Base-by-base conservation (phyloP, 441 rosid species). In the Francoa sonchifolia region DNA sequence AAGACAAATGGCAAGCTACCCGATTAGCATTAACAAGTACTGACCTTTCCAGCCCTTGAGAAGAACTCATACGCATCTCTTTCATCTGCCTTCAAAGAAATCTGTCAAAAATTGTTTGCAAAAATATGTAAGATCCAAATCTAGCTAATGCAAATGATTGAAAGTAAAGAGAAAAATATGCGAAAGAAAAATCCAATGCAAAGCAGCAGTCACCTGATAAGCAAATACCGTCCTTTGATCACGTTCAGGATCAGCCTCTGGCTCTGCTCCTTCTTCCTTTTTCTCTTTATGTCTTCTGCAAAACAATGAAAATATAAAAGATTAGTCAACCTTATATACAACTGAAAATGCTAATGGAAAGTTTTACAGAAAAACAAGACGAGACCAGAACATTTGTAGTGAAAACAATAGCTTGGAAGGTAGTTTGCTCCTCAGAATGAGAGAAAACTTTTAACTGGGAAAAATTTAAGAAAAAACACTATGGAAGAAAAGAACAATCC, bases 141-240 rank as follows among this genome's bases (percentile, higher is more conserved):
- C 40, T 32, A 12, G 19, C 30, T 33, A 16, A 12, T 8, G 31
- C 42, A 42, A 25, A n/a, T n/a, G n/a, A n/a, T n/a, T n/a, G n/a
- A n/a, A n/a, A n/a, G n/a, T 5, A 35, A 8, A 18, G 19, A 18
- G 22, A 11, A 18, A 3, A 35, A 35, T 5, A 35, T 11, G 19
- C 19, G 22, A 22, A 1, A 15, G 8, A 12, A 35, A n/a, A 28
- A 38, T 21, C 31, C 1, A 44, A 43, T 13, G 13, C 6, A 3
- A 44, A 16, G 42, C 11, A 20, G 13, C 1, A 34, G 7, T 57
- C 47, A 92, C 99, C 92, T 92, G 99, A 75, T 86, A 86, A 17
- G 94, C 95, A 71, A 87, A 87, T 20, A 92, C 99, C 21, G 99
- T 87, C 62, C 96, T 83, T 72, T 92, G 99, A 65, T 92, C 99